Conservation (phyloP, 768 basidiomycete species). For the Sporobolomyces pararoseus region DNA sequence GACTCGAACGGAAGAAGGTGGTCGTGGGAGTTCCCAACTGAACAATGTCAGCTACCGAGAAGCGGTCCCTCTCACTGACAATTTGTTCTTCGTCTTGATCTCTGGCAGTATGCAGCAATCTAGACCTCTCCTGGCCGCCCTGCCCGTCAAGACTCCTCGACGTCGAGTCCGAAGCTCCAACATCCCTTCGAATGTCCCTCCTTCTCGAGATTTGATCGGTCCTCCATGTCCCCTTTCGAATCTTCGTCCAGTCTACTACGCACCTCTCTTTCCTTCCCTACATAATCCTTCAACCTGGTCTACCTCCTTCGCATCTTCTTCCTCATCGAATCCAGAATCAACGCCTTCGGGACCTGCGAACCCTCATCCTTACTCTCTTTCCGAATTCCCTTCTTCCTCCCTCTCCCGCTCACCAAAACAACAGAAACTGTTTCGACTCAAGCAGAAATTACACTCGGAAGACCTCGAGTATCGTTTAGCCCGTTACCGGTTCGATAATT, state of each 20-base stretch:
- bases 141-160: conserved; percentile 10
- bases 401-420: background rate
- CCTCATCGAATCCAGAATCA: background rate
- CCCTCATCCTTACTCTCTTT: conserved; percentile 44
- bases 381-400: conserved; percentile 40
- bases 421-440: background rate
- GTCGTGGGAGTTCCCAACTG: too few species aligned
- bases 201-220: conserved; percentile 37
- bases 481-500: conserved; percentile 38
- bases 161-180: conserved; percentile 11
- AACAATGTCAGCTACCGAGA: too few species aligned
- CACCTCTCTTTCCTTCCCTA: conserved; percentile 36
- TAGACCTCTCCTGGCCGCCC: background rate
- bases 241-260: conserved; percentile 44
- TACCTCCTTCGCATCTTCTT: background rate
- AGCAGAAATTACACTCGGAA: conserved; percentile 19
- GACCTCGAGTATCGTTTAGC: conserved; percentile 43
- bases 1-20: too few species aligned
- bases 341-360: background rate
- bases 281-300: conserved; percentile 21
- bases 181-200: conserved; percentile 8
- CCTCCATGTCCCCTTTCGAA: conserved; percentile 43
- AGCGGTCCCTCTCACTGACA: too few species aligned
- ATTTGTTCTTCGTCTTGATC: too few species aligned
- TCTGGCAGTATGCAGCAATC: conserved; percentile 1